A percentile compares a stretch with the other conserved stretches of the same genome.
These are phyloP conservation scores for Pichia sp. DNA, from an alignment of 1,139 yeast genomes.

Conservation along the genomic window DNA sequence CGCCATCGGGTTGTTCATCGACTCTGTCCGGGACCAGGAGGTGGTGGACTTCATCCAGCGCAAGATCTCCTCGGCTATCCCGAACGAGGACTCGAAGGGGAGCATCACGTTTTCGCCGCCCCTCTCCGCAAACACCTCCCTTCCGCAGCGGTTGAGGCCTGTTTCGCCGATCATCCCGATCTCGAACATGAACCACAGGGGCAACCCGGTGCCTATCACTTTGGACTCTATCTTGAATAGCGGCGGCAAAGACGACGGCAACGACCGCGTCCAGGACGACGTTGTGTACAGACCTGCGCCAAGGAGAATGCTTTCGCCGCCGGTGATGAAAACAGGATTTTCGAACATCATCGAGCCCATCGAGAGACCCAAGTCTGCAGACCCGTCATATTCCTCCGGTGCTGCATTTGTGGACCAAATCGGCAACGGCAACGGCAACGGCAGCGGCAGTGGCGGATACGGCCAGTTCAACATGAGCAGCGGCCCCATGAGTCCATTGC, in stretches of 20 bases:
- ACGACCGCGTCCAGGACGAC: not conserved
- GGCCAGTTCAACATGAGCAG: not conserved
- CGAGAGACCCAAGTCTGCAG: conserved; percentile 18
- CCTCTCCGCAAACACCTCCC: conserved; percentile 5
- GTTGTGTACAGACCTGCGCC: conserved; percentile 13
- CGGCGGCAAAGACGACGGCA: conserved; percentile 14
- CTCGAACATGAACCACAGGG: conserved; percentile 14
- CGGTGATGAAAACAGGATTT: conserved; percentile 13
- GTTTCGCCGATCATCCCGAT: conserved; percentile 31
- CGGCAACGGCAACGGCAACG: conserved; percentile 9
- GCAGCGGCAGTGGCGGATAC: too few relatives aligned
- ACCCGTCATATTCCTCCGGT: conserved; percentile 6
- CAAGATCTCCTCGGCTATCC: not conserved
- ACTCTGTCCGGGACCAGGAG: conserved; percentile 38
- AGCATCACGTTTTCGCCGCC: conserved; percentile 16
- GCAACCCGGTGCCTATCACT: conserved; percentile 31
- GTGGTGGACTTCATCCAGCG: not conserved
- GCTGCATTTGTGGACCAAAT: not conserved
- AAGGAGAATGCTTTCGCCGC: conserved; percentile 16
- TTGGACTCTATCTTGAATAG: conserved; percentile 35
- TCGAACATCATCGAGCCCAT: conserved; percentile 10
- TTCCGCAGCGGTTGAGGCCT: conserved; percentile 26
- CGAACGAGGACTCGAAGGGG: not conserved
- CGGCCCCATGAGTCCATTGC: conserved; percentile 9
- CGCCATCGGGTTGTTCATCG: conserved; percentile 55